These are phyloP conservation scores for Microbotryum intermedium DNA, from an alignment of 1,284 basidiomycete genomes.

Conservation along the genomic window DNA sequence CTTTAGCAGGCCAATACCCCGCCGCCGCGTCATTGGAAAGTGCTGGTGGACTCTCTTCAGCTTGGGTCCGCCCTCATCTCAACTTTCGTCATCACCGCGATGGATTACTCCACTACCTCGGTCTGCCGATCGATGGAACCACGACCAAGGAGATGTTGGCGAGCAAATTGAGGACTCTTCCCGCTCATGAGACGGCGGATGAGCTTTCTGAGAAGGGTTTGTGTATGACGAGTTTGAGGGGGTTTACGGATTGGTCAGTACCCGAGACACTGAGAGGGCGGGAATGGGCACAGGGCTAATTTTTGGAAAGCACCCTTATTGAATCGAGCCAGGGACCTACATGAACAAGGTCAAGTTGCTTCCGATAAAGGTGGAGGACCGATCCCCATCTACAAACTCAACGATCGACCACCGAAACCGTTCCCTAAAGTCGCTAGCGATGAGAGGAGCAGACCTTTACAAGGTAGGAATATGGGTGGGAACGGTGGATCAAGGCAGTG, in stretches of 20 bases:
- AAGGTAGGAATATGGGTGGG: too few species aligned
- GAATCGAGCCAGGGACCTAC: neutral
- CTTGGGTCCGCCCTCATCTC: neutral
- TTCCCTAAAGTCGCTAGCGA: neutral
- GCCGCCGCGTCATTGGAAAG: slow-evolving; percentile 50
- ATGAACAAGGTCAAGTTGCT: slow-evolving; percentile 4
- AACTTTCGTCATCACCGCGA: too few species aligned
- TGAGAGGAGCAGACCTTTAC: slow-evolving; percentile 40
- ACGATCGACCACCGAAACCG: neutral
- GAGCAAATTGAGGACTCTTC: too few species aligned
- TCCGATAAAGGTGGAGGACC: neutral
- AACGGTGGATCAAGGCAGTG: too few species aligned
- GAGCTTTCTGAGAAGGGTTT: slow-evolving; percentile 39
- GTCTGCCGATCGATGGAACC: too few species aligned
- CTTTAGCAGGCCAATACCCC: slow-evolving; percentile 49
- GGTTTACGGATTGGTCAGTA: slow-evolving; percentile 49
- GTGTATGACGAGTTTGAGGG: slow-evolving; percentile 50
- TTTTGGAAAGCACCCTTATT: too few species aligned
- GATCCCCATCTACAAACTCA: slow-evolving; percentile 5
- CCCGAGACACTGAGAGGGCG: too few species aligned
- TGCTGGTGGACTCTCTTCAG: neutral
- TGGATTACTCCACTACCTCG: too few species aligned
- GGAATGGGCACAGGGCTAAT: too few species aligned
- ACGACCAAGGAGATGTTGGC: too few species aligned
- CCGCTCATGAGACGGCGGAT: too few species aligned